Conservation (phyloP, 1,284 basidiomycete species). For the Agroathelia rolfsii region DNA sequence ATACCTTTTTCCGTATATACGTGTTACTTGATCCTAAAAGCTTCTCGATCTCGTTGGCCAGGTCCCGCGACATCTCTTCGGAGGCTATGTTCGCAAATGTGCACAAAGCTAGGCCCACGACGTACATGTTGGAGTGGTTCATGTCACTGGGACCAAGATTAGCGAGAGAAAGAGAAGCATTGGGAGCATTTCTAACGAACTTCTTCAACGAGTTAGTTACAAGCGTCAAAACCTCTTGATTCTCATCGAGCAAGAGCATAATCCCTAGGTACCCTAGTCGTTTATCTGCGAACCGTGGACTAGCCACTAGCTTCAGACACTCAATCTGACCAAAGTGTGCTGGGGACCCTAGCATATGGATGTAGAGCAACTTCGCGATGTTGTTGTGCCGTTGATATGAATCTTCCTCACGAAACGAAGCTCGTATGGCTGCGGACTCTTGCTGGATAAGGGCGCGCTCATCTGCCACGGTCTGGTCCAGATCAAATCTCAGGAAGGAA, state of each 20-base stretch:
- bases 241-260: constrained; percentile 96
- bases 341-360: constrained; percentile 99
- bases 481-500: constrained; percentile 18
- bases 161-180: constrained; percentile 7
- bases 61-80: constrained; percentile 96
- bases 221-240: constrained; percentile 93
- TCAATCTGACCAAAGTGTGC: constrained; percentile 99
- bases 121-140: constrained; percentile 99
- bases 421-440: constrained; percentile 95
- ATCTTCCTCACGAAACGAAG: constrained; percentile 96
- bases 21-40: constrained; percentile 95
- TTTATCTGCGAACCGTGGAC: constrained; percentile 95
- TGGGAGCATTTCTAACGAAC: constrained; percentile 38
- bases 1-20: constrained; percentile 96
- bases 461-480: constrained; percentile 86
- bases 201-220: constrained; percentile 99
- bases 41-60: constrained; percentile 97
- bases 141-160: constrained; percentile 67
- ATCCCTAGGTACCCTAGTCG: constrained; percentile 95
- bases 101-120: constrained; percentile 93
- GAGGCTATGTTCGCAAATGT: constrained; percentile 99
- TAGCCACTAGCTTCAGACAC: constrained; percentile 98
- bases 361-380: constrained; percentile 97
- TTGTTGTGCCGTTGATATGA: constrained; percentile 91
- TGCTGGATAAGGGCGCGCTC: constrained; percentile 97